A percentile compares a stretch with the other conserved stretches of the same genome.
These are phyloP conservation scores for Neurospora sp. DNA, from an alignment of 495 filamentous ascomycete genomes.

Conservation along the genomic window DNA sequence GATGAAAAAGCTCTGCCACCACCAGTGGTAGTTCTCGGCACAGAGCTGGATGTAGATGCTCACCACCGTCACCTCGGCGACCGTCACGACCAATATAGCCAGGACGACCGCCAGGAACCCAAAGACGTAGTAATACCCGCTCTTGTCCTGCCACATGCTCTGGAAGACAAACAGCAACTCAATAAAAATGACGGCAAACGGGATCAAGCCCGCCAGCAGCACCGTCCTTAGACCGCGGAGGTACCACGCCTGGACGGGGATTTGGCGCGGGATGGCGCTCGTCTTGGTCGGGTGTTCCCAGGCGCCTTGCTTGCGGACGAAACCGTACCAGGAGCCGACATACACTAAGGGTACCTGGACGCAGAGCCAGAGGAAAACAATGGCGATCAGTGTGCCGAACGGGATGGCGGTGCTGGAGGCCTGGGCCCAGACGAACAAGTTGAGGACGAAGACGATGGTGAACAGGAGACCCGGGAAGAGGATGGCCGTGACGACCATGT, in stretches of 20 bases:
- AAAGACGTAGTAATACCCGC: constrained; percentile 90
- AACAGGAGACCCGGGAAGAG: constrained; percentile 82
- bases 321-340: constrained; percentile 73
- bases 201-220: constrained; percentile 70
- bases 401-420: constrained; percentile 86
- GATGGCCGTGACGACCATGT: constrained; percentile 72
- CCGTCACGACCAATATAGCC: constrained; percentile 64
- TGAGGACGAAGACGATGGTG: constrained; percentile 68
- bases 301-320: constrained; percentile 42
- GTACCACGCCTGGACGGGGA: constrained; percentile 78
- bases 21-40: constrained; percentile 89
- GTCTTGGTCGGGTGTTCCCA: constrained; percentile 91
- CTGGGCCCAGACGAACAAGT: constrained; percentile 91
- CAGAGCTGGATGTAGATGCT: constrained; percentile 82
- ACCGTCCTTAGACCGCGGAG: constrained; percentile 50
- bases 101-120: constrained; percentile 75
- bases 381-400: constrained; percentile 69
- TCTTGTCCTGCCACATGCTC: constrained; percentile 87
- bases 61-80: constrained; percentile 84
- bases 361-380: constrained; percentile 76
- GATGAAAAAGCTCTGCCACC: constrained; percentile 86
- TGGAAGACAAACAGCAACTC: constrained; percentile 90
- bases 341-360: constrained; percentile 89
- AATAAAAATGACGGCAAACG: constrained; percentile 90
- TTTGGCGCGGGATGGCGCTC: constrained; percentile 58